phyloP scores from a whole-genome alignment of 345 rosid species.

The Rhodamnia argentea region DNA sequence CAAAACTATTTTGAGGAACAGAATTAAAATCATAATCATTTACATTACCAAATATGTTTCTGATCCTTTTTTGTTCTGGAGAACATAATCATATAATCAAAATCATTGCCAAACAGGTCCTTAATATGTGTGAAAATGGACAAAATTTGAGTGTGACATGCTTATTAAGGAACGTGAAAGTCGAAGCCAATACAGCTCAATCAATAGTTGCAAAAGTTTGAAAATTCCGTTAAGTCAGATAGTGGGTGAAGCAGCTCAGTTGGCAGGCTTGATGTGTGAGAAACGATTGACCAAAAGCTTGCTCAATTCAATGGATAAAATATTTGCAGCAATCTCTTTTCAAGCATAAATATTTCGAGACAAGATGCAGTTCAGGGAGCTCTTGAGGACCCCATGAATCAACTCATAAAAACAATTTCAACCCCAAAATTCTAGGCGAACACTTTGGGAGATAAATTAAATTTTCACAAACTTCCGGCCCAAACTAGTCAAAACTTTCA shows the following conservation, averaged over 20 bases:
- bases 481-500: neutral
- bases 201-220: neutral
- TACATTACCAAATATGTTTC: too few relatives aligned
- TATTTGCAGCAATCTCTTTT: neutral
- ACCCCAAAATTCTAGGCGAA: neutral
- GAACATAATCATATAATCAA: too few relatives aligned
- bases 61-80: too few relatives aligned
- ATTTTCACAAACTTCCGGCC: neutral
- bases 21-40: too few relatives aligned
- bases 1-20: too few relatives aligned
- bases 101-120: too few relatives aligned
- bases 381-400: neutral
- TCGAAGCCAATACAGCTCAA: neutral
- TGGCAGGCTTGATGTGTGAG: too few relatives aligned
- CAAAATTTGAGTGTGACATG: neutral
- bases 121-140: too few relatives aligned
- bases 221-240: neutral
- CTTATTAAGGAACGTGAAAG: neutral
- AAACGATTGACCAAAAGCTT: neutral
- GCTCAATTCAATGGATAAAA: neutral
- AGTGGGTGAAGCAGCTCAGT: neutral
- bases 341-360: neutral
- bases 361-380: neutral
- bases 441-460: neutral
- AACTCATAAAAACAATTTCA: neutral